Base-by-base conservation (phyloP, 805 yeast species). In the Jamesozyma spencerorum region DNA sequence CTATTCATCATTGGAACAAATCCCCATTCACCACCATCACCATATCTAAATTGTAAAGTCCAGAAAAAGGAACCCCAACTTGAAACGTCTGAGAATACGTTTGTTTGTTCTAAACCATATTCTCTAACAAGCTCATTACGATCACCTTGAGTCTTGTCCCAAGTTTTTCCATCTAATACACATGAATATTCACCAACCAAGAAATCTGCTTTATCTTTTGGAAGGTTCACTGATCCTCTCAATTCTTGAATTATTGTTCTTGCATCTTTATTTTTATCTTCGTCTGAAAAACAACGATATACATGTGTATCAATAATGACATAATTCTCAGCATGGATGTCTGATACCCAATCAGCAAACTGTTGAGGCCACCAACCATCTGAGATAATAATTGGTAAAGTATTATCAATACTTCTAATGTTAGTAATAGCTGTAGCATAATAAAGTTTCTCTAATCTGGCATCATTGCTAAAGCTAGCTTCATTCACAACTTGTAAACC, bases 21-120 rank as follows among this genome's bases (percentile, higher is more conserved):
- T 37, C 92, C 97, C 97, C 97, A 90, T 63, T 86, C 97, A 13
- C 97, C 97, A 33, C 97, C 97, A 54, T 80, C 81, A 2, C 97
- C 97, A 42, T 77, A 70, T 56, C 81, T 75, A 55, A 88, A 88
- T 62, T 86, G 85, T 59, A 65, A 83, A 2, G 95, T 84, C 97
- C 97, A 90, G 62, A 92, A 90, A 60, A 72, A 88, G 43, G 75
- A 70, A 0, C 97, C 97, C 42, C 77, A 72, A 8, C 69, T 59
- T 1, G 90, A 80, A 28, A 81, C 63, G 30, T 71, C 50, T 4
- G 58, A 54, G 53, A 83, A 74, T 5, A 73, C 47, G 2, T 62
- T 53, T 4, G 61, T 47, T 57, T 85, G 79, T n/a, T 57, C 59
- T 15, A 65, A 65, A 10, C 95, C 95, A 55, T 67, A 88, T 37